Percentiles rank a stretch among this genome's conserved stretches.
Evolutionary conservation across 129 eudicot species (phyloP).

Genomic region (Calendula officinalis): DNA sequence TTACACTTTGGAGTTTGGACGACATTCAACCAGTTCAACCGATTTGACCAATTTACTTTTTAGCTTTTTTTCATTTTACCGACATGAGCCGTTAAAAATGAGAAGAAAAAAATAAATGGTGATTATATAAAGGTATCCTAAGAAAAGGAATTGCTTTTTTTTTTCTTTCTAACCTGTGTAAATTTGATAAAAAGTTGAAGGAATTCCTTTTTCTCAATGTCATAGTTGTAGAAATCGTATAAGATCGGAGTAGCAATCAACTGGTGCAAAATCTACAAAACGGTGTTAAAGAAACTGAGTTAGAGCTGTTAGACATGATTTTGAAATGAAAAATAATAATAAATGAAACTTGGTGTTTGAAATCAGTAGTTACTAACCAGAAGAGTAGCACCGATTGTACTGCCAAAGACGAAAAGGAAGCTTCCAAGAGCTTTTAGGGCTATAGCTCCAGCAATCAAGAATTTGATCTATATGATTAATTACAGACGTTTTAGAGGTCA

Average conservation of each 20-base stretch:
- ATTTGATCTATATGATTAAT: slow-evolving; percentile 49
- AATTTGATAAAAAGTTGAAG: slow-evolving; percentile 57
- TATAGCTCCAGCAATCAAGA: slow-evolving; percentile 62
- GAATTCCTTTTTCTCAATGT: slow-evolving; percentile 60
- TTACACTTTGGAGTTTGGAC: too few species aligned
- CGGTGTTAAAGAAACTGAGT: neutral
- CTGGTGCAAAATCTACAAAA: slow-evolving; percentile 54
- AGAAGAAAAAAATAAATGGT: neutral
- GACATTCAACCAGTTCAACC: too few species aligned
- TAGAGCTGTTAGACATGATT: neutral
- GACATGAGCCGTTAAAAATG: too few species aligned
- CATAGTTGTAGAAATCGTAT: slow-evolving; percentile 51
- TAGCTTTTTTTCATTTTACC: too few species aligned
- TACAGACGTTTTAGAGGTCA: neutral
- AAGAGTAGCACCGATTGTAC: slow-evolving; percentile 71
- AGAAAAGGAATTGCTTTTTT: neutral
- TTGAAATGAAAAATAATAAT: neutral
- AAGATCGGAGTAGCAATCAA: slow-evolving; percentile 36
- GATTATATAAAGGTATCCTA: neutral
- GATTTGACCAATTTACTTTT: too few species aligned
- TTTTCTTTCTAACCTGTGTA: slow-evolving; percentile 39
- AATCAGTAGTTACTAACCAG: slow-evolving; percentile 64
- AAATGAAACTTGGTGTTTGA: neutral
- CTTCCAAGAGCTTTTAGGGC: slow-evolving; percentile 73
- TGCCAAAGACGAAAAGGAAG: slow-evolving; percentile 68